Conservation (phyloP, 1,284 basidiomycete species). For the Ustanciosporium gigantosporum region DNA sequence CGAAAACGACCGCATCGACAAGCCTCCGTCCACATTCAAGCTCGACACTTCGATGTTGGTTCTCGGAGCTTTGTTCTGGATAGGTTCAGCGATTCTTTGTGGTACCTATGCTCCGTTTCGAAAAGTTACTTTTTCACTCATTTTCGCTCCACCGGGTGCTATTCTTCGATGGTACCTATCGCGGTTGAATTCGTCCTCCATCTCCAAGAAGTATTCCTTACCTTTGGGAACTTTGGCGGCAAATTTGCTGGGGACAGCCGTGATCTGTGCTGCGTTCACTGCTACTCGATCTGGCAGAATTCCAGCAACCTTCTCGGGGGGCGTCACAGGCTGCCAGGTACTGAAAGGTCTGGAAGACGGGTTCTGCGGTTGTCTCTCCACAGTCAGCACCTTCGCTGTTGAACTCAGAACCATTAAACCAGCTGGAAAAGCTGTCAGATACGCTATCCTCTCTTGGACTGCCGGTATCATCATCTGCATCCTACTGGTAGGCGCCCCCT, state of each 20-base stretch:
- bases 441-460: constrained; percentile 44
- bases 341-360: constrained; percentile 72
- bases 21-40: background rate
- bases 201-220: constrained; percentile 65
- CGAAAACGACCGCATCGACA: background rate
- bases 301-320: constrained; percentile 3
- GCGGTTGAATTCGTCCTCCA: constrained; percentile 70
- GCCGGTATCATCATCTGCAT: constrained; percentile 45
- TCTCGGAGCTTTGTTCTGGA: constrained; percentile 60
- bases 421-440: constrained; percentile 37
- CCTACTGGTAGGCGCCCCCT: constrained; percentile 49
- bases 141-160: constrained; percentile 87
- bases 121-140: constrained; percentile 80
- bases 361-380: constrained; percentile 92
- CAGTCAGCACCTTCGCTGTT: constrained; percentile 87
- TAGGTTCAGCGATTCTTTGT: constrained; percentile 73
- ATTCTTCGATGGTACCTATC: constrained; percentile 79
- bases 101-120: constrained; percentile 75
- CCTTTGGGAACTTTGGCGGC: constrained; percentile 86
- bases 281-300: constrained; percentile 26
- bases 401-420: constrained; percentile 71
- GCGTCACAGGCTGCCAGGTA: constrained; percentile 39
- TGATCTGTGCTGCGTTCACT: constrained; percentile 39
- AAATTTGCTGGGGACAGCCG: constrained; percentile 71
- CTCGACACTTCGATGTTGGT: constrained; percentile 15